phyloP scores from a whole-genome alignment of 495 filamentous ascomycete genomes.

The Astrocystis sublimbata region DNA sequence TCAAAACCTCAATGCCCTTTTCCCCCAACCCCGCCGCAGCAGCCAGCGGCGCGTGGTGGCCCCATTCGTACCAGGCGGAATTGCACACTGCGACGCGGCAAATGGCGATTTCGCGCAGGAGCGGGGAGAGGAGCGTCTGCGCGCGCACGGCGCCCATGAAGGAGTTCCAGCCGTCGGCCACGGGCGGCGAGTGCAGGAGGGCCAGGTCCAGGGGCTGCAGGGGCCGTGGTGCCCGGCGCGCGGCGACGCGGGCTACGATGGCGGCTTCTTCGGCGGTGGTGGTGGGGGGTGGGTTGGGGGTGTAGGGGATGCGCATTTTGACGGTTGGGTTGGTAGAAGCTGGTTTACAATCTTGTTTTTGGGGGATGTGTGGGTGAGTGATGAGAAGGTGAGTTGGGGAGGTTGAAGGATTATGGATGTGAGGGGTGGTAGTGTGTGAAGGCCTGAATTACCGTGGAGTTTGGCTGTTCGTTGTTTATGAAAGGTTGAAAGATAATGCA shows the following conservation, averaged over 20 bases:
- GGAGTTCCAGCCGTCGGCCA: slow-evolving; percentile 79
- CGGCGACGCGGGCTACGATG: slow-evolving; percentile 62
- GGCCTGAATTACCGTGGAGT: background rate
- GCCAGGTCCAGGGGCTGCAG: slow-evolving; percentile 72
- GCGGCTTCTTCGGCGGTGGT: slow-evolving; percentile 49
- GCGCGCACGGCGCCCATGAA: slow-evolving; percentile 77
- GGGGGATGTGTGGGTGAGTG: too few relatives aligned
- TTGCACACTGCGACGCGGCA: slow-evolving; percentile 75
- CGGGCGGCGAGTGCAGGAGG: slow-evolving; percentile 68
- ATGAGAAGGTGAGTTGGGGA: background rate
- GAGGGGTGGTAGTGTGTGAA: background rate
- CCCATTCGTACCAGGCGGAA: slow-evolving; percentile 77
- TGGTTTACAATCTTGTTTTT: too few relatives aligned
- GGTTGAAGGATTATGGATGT: background rate
- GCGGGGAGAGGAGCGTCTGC: slow-evolving; percentile 57
- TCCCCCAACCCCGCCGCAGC: slow-evolving; percentile 47
- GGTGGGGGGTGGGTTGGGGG: slow-evolving; percentile 56
- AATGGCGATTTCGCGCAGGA: slow-evolving; percentile 70
- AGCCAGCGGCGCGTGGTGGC: slow-evolving; percentile 67
- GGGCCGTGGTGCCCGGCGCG: slow-evolving; percentile 62
- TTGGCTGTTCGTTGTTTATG: background rate
- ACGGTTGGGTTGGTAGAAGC: too few relatives aligned
- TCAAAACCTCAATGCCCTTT: slow-evolving; percentile 46
- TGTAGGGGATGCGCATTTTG: slow-evolving; percentile 74
- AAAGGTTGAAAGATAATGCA: background rate